Conservation (phyloP, 225 moss, liverwort and hornwort species). For the Physcomitrium patens region DNA sequence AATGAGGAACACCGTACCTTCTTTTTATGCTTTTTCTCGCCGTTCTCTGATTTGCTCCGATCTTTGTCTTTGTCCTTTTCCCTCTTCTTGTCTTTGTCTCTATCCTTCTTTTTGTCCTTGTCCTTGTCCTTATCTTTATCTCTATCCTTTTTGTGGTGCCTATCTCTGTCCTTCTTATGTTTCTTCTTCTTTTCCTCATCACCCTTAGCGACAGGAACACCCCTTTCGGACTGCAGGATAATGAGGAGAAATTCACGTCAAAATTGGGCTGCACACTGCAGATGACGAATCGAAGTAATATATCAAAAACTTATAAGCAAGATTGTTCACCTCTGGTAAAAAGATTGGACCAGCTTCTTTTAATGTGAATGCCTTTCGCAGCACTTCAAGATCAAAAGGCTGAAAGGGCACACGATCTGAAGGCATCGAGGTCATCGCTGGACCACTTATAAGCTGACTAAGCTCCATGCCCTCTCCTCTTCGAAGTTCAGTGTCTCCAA, state of each 20-base stretch:
- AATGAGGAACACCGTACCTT: conserved; percentile 25
- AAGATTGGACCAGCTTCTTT: conserved; percentile 51
- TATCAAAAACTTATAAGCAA: not conserved
- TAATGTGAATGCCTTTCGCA: conserved; percentile 69
- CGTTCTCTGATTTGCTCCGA: conserved; percentile 35
- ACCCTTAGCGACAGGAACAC: conserved; percentile 23
- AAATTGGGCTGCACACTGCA: not conserved
- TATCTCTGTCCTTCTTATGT: conserved; percentile 12
- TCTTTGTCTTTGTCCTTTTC: conserved; percentile 38
- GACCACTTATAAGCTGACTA: conserved; percentile 39
- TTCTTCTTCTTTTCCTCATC: conserved; percentile 35
- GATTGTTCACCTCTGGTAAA: conserved; percentile 51
- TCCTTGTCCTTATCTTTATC: conserved; percentile 45
- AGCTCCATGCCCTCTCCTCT: conserved; percentile 76
- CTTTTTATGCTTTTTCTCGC: conserved; percentile 39
- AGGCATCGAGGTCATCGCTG: conserved; percentile 27
- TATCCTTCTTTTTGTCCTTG: conserved; percentile 38
- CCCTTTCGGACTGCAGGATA: conserved; percentile 29
- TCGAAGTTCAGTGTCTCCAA: conserved; percentile 62
- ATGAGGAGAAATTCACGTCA: not conserved
- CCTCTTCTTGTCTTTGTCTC: conserved; percentile 26
- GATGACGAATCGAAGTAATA: not conserved
- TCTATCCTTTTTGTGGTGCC: conserved; percentile 33
- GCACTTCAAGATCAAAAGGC: conserved; percentile 51
- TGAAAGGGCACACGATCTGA: conserved; percentile 40